These are phyloP conservation scores for Anthoceros angustus DNA, from an alignment of 225 moss, liverwort and hornwort species.

Conservation along the genomic window DNA sequence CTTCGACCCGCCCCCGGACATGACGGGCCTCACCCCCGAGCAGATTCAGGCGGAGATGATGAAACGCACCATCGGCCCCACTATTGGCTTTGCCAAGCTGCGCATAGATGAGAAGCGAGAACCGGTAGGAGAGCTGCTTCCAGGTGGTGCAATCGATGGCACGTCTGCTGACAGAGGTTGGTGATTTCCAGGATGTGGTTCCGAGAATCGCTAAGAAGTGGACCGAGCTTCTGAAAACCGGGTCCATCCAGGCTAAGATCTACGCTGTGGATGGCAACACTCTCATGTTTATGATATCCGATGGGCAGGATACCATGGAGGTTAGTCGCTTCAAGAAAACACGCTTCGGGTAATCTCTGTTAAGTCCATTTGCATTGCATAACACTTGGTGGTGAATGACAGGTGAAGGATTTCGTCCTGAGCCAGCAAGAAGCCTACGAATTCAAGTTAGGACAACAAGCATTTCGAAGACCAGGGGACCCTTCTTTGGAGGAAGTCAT, in stretches of 20 bases:
- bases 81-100: slow-evolving; percentile 87
- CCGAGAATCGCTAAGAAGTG: slow-evolving; percentile 62
- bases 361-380: not conserved
- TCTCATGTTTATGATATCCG: slow-evolving; percentile 68
- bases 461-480: slow-evolving; percentile 80
- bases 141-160: not conserved
- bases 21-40: slow-evolving; percentile 39
- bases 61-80: slow-evolving; percentile 54
- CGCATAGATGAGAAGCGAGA: slow-evolving; percentile 58
- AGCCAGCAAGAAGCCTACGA: slow-evolving; percentile 86
- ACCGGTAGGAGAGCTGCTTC: slow-evolving; percentile 28
- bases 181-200: slow-evolving; percentile 39
- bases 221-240: slow-evolving; percentile 63
- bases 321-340: slow-evolving; percentile 11
- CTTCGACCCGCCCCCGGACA: slow-evolving; percentile 60
- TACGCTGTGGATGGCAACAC: slow-evolving; percentile 70
- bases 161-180: not conserved
- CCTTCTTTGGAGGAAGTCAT: slow-evolving; percentile 71
- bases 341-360: not conserved
- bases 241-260: slow-evolving; percentile 55
- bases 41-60: slow-evolving; percentile 56
- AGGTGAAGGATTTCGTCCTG: slow-evolving; percentile 93
- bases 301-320: slow-evolving; percentile 69
- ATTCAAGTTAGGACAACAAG: slow-evolving; percentile 67
- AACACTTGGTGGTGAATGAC: not conserved